Evolutionary conservation across 2,329 filamentous ascomycete genomes (phyloP), one percentile per base, ranked within the genome.

Genomic region (Alternaria gaisen): DNA sequence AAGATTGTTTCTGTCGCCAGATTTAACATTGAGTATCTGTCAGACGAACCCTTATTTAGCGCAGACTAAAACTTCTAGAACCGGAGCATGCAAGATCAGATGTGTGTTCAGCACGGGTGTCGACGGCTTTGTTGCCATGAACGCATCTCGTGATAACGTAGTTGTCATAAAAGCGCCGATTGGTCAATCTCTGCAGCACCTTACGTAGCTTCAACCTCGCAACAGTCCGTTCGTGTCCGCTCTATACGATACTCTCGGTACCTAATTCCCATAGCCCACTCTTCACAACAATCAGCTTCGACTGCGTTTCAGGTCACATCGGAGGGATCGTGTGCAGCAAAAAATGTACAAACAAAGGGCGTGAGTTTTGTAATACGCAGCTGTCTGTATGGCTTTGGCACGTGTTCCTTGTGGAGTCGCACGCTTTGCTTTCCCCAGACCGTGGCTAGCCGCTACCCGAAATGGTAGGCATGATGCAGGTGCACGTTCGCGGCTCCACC

Each of bases 361-460:
- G 63, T 56, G 43, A 18, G 55, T 40, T n/a, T 53, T 52, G 51
- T 36, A 44, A 18, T 28, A 28, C 36, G 42, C n/a, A 46, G 28
- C n/a, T 38, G 54, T 42, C 36, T 22, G 52, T 40, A 58, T 53
- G 26, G 40, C 10, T 58, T 66, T 65, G 64, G 62, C 58, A 30
- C 40, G 43, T 48, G 40, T 43, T 43, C 43, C 41, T 16, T 42
- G 56, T 65, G 66, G 66, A 66, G 53, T 67, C 66, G 67, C 61
- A 66, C 69, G 59, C 44, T 26, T 63, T 42, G 57, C 64, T 70
- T 65, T 57, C 67, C 70, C 61, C 58, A 67, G 48, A 71, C 75
- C 75, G 74, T 75, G 53, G 55, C 66, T 77, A 77, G 69, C 75
- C 73, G 75, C 42, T 65, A 64, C 69, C 46, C 53, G 60, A 70